Base-by-base conservation (phyloP, 2,329 filamentous ascomycete species). In the Diaporthe helianthi region DNA sequence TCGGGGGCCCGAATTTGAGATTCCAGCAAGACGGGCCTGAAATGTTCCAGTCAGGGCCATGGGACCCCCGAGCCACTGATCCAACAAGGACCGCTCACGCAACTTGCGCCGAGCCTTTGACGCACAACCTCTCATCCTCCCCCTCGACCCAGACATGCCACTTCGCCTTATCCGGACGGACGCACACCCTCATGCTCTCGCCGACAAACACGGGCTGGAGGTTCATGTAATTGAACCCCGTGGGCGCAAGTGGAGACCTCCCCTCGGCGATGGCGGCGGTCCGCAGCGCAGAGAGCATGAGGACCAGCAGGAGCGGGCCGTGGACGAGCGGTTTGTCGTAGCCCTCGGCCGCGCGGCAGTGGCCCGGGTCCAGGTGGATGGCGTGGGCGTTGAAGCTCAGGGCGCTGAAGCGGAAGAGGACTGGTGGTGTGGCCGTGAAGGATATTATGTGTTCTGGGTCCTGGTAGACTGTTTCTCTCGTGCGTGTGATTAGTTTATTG, bases 361-460 rank as follows among this genome's bases (percentile, higher is more conserved):
- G 97, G 52, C 85, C 76, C 1, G 85, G 86, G 78, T 98, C 92
- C 26, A 97, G 85, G 80, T 99, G 96, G 74, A 99, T 98, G 19
- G 87, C 85, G 80, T 99, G 96, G 1, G 93, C 93, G 79, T 99
- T 99, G 83, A 93, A 94, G 2, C 92, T 95, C 41, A 99, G 87
- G 0, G 94, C 94, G 24, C 92, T 96, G 83, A 95, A 98, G 69
- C 94, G 89, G 81, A 97, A 97, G 66, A 99, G 88, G 5, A 98
- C 86, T 5, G 86, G 83, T 3, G 87, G 83, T 2, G 90, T 90
- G 0, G 94, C 93, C 0, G 81, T 86, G 29, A 97, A 80, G 0
- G 76, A 76, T 71, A 80, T 79, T 13, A 33, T n/a, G 44, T 49
- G 29, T 19, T 77, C 76, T 9, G 83, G 78, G 0, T 75, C 49